Evolutionary conservation across 331 rosid species (phyloP).

Genomic region (Arachis monticola): DNA sequence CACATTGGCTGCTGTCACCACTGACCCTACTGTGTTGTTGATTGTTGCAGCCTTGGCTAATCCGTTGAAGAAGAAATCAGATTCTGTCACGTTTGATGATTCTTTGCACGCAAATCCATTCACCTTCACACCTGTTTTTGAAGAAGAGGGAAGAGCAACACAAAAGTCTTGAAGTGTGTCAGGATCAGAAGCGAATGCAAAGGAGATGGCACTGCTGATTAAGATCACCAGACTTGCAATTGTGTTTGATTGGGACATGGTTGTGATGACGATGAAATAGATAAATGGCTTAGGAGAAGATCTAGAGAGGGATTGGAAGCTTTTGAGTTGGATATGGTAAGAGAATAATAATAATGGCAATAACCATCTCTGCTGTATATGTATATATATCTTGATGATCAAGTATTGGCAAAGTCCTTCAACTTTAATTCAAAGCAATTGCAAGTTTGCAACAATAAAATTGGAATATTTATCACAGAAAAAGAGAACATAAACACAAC

Average conservation of each 20-base stretch:
- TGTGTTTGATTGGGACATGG: conserved; percentile 40
- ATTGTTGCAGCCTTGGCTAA: conserved; percentile 47
- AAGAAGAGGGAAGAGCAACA: conserved; percentile 62
- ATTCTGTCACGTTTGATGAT: conserved; percentile 50
- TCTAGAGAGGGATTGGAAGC: background rate
- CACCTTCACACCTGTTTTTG: conserved; percentile 55
- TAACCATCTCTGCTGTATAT: conserved; percentile 26
- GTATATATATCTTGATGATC: conserved; percentile 36
- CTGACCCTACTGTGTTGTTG: conserved; percentile 56
- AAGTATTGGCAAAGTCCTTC: conserved; percentile 37
- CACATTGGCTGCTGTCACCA: conserved; percentile 56
- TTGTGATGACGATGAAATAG: conserved; percentile 23
- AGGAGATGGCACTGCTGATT: conserved; percentile 32
- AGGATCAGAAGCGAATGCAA: conserved; percentile 51
- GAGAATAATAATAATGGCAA: background rate
- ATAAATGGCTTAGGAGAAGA: background rate
- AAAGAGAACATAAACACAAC: background rate
- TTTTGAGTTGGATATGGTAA: conserved; percentile 26
- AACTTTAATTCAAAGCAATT: conserved; percentile 57
- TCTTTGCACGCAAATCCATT: conserved; percentile 62
- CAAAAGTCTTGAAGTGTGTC: conserved; percentile 62
- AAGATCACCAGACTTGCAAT: conserved; percentile 40
- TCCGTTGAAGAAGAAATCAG: conserved; percentile 59
- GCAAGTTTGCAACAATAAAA: background rate
- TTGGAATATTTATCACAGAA: conserved; percentile 2